Base-by-base conservation (phyloP, 306 rosid species). In the cucumber (Cucumis sativus) region DNA sequence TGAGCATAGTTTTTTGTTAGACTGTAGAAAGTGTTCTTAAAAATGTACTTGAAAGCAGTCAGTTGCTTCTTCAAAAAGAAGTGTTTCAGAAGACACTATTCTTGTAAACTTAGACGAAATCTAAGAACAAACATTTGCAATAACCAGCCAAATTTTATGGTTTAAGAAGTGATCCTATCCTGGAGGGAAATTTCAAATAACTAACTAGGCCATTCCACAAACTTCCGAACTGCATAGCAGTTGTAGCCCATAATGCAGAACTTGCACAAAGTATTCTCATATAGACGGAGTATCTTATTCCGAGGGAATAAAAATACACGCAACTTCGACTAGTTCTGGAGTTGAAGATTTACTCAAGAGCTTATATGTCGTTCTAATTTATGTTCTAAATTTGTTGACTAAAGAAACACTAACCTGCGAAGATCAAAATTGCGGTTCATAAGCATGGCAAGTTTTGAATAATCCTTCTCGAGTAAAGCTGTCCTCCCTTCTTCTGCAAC, bases 381-480 rank as follows among this genome's bases (percentile, higher is more conserved):
- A 4, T 28, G 76, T 43, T 25, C 61, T 28, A 71, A 47, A 51
- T 16, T 71, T 47, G 75, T 69, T 21, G 40, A 70, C n/a, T 28
- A 49, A n/a, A 51, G 43, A 71, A 69, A 66, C 9, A 41, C 74
- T 81, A 78, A 92, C 97, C 99, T 90, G 85, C 99, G 82, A 66
- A 87, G 85, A 71, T 95, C 97, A 71, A 95, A 95, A 82, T 95
- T 95, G 40, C 72, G 88, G 79, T 95, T 90, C 88, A 92, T 89
- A 71, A 95, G 96, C 7, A 82, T 83, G 61, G 84, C 91, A 62
- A 92, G 86, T 85, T 87, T 85, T 55, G 91, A 35, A 64, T 92
- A 85, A 76, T 92, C 89, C 85, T 80, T 88, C 70, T 88, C 80
- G 70, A 88, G 90, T 80, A 95, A 75, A 37, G 78, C 93, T 6